Conservation (phyloP, 2,329 filamentous ascomycete species). For the Biscogniauxia marginata region DNA sequence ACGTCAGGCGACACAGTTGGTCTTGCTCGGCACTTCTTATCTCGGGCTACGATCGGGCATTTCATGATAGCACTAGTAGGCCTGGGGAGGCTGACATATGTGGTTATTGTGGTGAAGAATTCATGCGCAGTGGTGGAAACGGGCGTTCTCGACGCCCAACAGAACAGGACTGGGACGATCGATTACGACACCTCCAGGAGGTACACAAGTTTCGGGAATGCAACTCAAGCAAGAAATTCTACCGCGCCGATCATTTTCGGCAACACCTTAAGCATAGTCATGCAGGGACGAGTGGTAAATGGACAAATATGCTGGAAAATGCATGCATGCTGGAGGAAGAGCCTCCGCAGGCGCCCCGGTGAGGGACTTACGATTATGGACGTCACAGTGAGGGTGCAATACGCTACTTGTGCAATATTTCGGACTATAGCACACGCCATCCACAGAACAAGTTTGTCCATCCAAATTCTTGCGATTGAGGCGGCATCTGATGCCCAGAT, state of each 20-base stretch:
- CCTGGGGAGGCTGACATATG: slow-evolving; percentile 75
- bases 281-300: slow-evolving; percentile 92
- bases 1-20: slow-evolving; percentile 92
- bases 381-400: background rate
- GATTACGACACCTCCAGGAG: slow-evolving; percentile 82
- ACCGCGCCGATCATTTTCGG: slow-evolving; percentile 93
- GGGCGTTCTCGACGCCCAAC: slow-evolving; percentile 54
- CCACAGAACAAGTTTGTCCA: background rate
- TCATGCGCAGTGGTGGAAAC: slow-evolving; percentile 52
- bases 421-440: background rate
- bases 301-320: slow-evolving; percentile 97
- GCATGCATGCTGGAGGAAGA: slow-evolving; percentile 94
- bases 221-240: slow-evolving; percentile 98
- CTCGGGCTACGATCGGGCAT: slow-evolving; percentile 73
- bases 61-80: slow-evolving; percentile 73
- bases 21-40: slow-evolving; percentile 78
- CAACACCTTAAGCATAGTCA: slow-evolving; percentile 98
- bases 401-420: background rate
- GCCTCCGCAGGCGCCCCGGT: slow-evolving; percentile 49
- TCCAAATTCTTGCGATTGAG: background rate
- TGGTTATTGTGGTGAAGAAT: slow-evolving; percentile 95
- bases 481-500: no score
- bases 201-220: slow-evolving; percentile 97
- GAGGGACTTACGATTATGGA: slow-evolving; percentile 10
- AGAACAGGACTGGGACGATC: slow-evolving; percentile 82